These are phyloP conservation scores for Capsella rubella DNA, from an alignment of 441 rosid genomes.

Conservation along the genomic window DNA sequence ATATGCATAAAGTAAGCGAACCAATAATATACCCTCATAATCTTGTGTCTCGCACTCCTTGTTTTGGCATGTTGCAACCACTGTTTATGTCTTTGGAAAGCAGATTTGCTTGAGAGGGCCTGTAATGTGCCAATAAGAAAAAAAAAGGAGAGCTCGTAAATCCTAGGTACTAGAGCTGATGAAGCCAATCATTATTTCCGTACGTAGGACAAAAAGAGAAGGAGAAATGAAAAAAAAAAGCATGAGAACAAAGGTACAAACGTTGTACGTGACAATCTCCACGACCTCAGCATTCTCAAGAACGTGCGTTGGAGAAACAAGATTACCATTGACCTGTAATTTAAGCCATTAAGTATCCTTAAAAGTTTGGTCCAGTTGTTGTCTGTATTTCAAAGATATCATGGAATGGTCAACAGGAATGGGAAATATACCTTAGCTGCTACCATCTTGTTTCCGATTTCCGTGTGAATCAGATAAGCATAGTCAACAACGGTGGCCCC, in stretches of 20 bases:
- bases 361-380: conserved; percentile 12
- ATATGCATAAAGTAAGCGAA: background rate
- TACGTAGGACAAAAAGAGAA: conserved; percentile 2
- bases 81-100: conserved; percentile 93
- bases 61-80: conserved; percentile 99
- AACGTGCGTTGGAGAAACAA: conserved; percentile 78
- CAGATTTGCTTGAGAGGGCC: conserved; percentile 93
- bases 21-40: conserved; percentile 70
- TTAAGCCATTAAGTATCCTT: conserved; percentile 23
- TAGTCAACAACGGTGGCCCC: conserved; percentile 97
- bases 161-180: conserved; percentile 14
- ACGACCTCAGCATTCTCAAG: conserved; percentile 98
- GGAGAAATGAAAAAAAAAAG: conserved; percentile 28
- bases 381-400: conserved; percentile 11
- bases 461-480: conserved; percentile 97
- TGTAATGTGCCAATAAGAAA: conserved; percentile 42
- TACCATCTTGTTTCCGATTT: conserved; percentile 97
- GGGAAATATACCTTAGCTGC: conserved; percentile 82
- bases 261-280: conserved; percentile 91
- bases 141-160: conserved; percentile 18
- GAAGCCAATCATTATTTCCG: conserved; percentile 11
- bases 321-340: conserved; percentile 93
- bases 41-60: conserved; percentile 96
- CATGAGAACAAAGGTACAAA: conserved; percentile 53
- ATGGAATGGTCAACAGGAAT: conserved; percentile 15